Base-by-base conservation (phyloP, 192 early-diverging fungal species). In the Fimicolochytrium jonesii region DNA sequence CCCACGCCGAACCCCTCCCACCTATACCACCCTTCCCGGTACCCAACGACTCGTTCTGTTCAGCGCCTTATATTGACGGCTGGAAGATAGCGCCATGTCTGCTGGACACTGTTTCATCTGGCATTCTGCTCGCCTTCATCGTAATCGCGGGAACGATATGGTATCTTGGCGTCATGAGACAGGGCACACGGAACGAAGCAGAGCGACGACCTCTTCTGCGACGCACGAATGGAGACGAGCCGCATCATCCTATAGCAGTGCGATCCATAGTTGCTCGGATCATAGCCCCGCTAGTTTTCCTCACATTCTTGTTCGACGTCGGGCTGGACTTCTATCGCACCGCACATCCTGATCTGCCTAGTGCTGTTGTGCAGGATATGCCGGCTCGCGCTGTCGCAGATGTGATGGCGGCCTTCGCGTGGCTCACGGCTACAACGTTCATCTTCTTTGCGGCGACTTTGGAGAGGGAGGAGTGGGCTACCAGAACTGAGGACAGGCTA, bases 371-470 rank as follows among this genome's bases (percentile, higher is more conserved):
- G 22, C 59, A 18, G 2, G 29, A 48, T 34, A 5, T 43, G 26
- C 6, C 51, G 15, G 59, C 67, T n/a, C 53, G 28, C 46, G 30
- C 43, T 20, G n/a, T 61, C 7, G 46, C 51, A 23, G 39, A 56
- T 43, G 26, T 69, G 6, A 20, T 69, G 22, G 36, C 9, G 15
- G 18, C 56, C 13, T 65, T 70, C 55, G 56, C 69, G 6, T 69
- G 68, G 68, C 53, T 69, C 65, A 93, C 96, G 61, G 64, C 50
- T 9, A 70, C 93, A 23, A 89, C 93, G 0, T 85, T 90, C n/a
- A 46, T 88, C 30, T 64, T 70, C 43, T 78, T 80, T 53, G 42
- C 48, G 17, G 51, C 44, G 28, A 51, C 50, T 7, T 86, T 87
- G 58, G 87, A 88, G 31, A 33, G 2, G 17, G n/a, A 10, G 7